Base-by-base conservation (phyloP, 139 green algal genomes). In the Diplosphaera chodatii region DNA sequence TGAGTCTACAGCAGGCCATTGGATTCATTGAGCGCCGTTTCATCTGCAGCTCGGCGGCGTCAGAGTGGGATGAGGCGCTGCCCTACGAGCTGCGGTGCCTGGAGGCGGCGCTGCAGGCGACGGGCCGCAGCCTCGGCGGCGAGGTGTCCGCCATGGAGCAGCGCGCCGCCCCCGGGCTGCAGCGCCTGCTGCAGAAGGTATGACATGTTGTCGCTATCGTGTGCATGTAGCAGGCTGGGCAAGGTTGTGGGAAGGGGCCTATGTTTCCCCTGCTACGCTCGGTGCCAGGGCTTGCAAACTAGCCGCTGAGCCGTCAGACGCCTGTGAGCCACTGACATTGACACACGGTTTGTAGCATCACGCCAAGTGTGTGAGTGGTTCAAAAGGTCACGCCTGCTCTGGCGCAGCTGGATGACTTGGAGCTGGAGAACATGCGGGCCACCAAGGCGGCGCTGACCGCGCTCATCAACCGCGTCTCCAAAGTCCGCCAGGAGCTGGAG, bases 21-120 rank as follows among this genome's bases (percentile, higher is more conserved):
- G n/a, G n/a, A n/a, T n/a, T n/a, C n/a, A n/a, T n/a, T n/a, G n/a
- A n/a, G n/a, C n/a, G n/a, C n/a, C n/a, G n/a, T n/a, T n/a, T n/a
- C n/a, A 23, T 18, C 3, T 25, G 48, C 48, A 59, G 48, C 16
- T 18, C 22, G 16, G 48, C 48, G 16, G 48, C 48, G 48, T 59
- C 48, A 59, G 48, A 59, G 16, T 25, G 13, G 4, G 78, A 83
- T 59, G 5, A 67, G 27, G 33, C 75, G 31, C 56, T 87, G 63
- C 85, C 86, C 18, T 91, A 85, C 70, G 86, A 91, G 79, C 68
- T 91, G 67, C 62, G 86, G 21, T 82, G 80, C 5, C 69, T 91
- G 41, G 86, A 91, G 70, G 73, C 77, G 15, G 82, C 28, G 37
- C 73, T 91, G 73, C 75, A 32, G 28, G 72, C 55, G 4, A 71